Conservation (phyloP, 108 stramenopile species). For the Fistulifera pelliculosa region DNA sequence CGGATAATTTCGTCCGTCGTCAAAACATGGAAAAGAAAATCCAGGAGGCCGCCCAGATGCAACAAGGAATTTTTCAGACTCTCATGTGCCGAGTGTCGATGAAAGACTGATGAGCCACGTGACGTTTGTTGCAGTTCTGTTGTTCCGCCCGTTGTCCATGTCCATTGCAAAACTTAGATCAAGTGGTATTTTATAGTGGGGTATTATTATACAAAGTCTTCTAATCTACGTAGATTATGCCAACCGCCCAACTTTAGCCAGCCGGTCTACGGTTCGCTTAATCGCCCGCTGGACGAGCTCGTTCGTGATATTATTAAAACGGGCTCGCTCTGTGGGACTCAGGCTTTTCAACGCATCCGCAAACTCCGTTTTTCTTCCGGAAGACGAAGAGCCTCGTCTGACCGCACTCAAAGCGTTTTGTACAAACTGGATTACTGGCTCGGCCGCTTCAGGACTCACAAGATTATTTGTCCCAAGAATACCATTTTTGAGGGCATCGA, state of each 20-base stretch:
- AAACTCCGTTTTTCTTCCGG: slow-evolving; percentile 12
- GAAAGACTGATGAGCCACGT: no score
- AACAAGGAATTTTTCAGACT: no score
- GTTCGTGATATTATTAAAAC: slow-evolving; percentile 26
- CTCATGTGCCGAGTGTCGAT: no score
- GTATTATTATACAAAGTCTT: no score
- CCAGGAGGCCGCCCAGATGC: no score
- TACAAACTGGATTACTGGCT: slow-evolving; percentile 16
- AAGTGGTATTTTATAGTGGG: no score
- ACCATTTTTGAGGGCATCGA: slow-evolving; percentile 42
- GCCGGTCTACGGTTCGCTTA: slow-evolving; percentile 17
- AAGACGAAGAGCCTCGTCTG: not conserved
- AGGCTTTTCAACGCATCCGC: slow-evolving; percentile 22
- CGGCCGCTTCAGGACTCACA: slow-evolving; percentile 21
- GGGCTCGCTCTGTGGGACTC: slow-evolving; percentile 18
- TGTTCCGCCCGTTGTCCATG: no score
- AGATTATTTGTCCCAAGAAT: slow-evolving; percentile 22
- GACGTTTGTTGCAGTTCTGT: no score
- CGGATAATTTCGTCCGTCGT: no score
- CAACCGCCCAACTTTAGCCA: slow-evolving; percentile 3
- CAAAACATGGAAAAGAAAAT: no score
- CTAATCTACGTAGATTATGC: no score
- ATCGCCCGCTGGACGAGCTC: slow-evolving; percentile 31
- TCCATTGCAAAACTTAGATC: no score
- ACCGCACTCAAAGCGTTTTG: slow-evolving; percentile 13